These are phyloP conservation scores for Sclerotinia glacialis DNA, from an alignment of 2,329 filamentous ascomycete genomes.

Conservation along the genomic window DNA sequence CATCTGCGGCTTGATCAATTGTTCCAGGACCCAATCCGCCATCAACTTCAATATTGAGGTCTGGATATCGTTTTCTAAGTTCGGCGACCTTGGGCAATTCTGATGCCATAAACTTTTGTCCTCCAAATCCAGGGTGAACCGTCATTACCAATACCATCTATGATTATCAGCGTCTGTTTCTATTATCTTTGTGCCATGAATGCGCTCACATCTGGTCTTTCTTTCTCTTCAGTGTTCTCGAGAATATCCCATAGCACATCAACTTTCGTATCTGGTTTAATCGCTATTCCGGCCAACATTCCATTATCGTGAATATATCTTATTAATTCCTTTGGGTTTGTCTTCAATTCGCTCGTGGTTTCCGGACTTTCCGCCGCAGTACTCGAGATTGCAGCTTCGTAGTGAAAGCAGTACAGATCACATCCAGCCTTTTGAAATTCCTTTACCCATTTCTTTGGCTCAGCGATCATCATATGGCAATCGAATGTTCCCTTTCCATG, in stretches of 20 bases:
- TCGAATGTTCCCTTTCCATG: conserved; percentile 90
- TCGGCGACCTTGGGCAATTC: conserved; percentile 91
- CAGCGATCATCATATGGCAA: conserved; percentile 99
- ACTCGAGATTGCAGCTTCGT: conserved; percentile 85
- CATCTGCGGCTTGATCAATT: conserved; percentile 90
- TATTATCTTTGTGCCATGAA: neutral
- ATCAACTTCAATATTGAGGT: conserved; percentile 96
- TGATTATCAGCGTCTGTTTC: conserved; percentile 23
- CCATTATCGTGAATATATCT: conserved; percentile 85
- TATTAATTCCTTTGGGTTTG: conserved; percentile 80
- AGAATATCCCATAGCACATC: conserved; percentile 91
- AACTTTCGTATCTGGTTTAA: conserved; percentile 88
- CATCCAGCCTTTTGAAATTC: conserved; percentile 92
- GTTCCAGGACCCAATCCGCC: conserved; percentile 85
- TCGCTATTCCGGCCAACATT: conserved; percentile 88
- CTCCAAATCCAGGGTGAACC: conserved; percentile 93
- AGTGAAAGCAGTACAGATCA: conserved; percentile 99
- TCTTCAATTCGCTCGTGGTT: conserved; percentile 64
- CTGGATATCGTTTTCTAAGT: conserved; percentile 78
- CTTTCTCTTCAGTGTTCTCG: conserved; percentile 66
- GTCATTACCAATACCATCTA: conserved; percentile 99
- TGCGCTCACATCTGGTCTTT: conserved; percentile 81
- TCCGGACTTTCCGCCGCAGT: conserved; percentile 80
- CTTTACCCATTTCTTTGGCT: conserved; percentile 98
- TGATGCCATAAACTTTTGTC: conserved; percentile 97